phyloP scores from a whole-genome alignment of 78 protist species.

The Dictyostelium capitatum region DNA sequence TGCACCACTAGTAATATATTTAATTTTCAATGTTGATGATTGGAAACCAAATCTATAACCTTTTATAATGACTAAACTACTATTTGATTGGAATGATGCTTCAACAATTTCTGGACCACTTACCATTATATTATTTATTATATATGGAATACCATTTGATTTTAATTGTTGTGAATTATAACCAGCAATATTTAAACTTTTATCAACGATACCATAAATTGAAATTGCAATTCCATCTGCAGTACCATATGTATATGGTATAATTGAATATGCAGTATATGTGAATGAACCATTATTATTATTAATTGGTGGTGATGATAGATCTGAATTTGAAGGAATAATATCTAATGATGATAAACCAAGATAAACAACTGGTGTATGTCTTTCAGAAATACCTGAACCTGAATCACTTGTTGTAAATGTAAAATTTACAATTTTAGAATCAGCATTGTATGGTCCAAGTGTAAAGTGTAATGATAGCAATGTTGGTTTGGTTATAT shows the following conservation, averaged over 20 bases:
- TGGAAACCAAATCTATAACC: constrained; percentile 2
- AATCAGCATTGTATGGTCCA: background rate
- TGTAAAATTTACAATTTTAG: background rate
- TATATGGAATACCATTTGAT: background rate
- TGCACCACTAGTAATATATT: background rate
- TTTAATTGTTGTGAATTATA: background rate
- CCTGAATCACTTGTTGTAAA: background rate
- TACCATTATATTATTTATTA: background rate
- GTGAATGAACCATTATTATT: background rate
- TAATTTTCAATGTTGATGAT: background rate
- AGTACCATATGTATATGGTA: constrained; percentile 18
- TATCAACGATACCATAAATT: constrained; percentile 15
- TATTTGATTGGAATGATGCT: background rate
- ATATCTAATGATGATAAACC: background rate
- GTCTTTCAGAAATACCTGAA: background rate
- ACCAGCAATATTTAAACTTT: background rate
- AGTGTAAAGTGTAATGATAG: background rate
- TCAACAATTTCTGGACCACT: background rate
- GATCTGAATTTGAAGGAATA: background rate
- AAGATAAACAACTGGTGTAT: background rate
- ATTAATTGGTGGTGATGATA: background rate
- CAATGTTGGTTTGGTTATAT: background rate
- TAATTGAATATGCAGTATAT: background rate
- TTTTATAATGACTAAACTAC: background rate
- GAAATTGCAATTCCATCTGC: background rate